These are phyloP conservation scores for Citrullus colocynthis DNA, from an alignment of 306 rosid genomes.

Conservation along the genomic window DNA sequence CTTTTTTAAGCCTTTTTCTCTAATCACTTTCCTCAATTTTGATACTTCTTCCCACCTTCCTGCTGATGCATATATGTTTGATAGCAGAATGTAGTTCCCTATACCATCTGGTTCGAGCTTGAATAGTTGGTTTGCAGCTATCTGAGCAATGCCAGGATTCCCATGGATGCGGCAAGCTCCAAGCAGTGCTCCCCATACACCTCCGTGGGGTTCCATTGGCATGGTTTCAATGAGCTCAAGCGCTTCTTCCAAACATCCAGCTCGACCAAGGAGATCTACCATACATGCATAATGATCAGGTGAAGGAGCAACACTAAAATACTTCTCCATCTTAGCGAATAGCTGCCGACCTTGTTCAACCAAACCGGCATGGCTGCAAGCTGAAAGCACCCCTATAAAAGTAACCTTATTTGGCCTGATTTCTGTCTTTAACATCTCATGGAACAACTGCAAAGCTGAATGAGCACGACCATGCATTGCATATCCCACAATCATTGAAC, in stretches of 20 bases:
- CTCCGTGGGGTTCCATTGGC: slow-evolving; percentile 52
- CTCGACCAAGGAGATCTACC: slow-evolving; percentile 73
- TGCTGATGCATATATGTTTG: slow-evolving; percentile 51
- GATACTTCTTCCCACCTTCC: slow-evolving; percentile 73
- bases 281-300: slow-evolving; percentile 66
- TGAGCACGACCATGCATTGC: slow-evolving; percentile 57
- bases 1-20: slow-evolving; percentile 45
- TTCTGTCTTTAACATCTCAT: slow-evolving; percentile 59
- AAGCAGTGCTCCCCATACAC: slow-evolving; percentile 89
- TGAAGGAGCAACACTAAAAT: slow-evolving; percentile 39
- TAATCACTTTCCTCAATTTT: slow-evolving; percentile 49
- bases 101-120: slow-evolving; percentile 55
- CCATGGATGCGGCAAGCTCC: slow-evolving; percentile 63
- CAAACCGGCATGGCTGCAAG: slow-evolving; percentile 64
- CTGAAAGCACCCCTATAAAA: slow-evolving; percentile 61
- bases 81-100: slow-evolving; percentile 68
- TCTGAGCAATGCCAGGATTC: slow-evolving; percentile 51
- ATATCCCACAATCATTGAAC: slow-evolving; percentile 74
- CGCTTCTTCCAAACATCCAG: slow-evolving; percentile 65
- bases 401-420: slow-evolving; percentile 58
- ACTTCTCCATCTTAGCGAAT: slow-evolving; percentile 51
- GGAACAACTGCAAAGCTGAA: slow-evolving; percentile 48
- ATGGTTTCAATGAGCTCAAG: slow-evolving; percentile 45
- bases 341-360: slow-evolving; percentile 65
- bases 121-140: slow-evolving; percentile 55